These are phyloP conservation scores for Priceomyces haplophilus DNA, from an alignment of 805 yeast species.

Conservation along the genomic window DNA sequence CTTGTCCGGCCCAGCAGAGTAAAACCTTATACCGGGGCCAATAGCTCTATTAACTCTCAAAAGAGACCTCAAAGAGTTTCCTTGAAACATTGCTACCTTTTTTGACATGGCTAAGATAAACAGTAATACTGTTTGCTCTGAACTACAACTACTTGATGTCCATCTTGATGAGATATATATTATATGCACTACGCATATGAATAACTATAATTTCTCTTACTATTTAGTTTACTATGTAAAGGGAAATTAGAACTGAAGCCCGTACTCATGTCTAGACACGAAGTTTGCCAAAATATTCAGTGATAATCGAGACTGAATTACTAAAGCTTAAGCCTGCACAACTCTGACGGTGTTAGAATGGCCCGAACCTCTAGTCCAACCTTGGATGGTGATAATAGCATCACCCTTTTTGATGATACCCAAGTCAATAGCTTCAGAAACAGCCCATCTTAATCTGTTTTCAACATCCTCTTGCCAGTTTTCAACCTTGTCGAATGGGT, in stretches of 20 bases:
- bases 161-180: too few relatives aligned
- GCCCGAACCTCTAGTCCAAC: constrained; percentile 98
- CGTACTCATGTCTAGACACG: too few relatives aligned
- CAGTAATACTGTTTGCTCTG: background rate
- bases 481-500: constrained; percentile 58
- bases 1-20: constrained; percentile 9
- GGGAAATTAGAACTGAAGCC: too few relatives aligned
- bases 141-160: too few relatives aligned
- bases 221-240: too few relatives aligned
- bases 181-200: too few relatives aligned
- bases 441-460: constrained; percentile 89
- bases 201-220: too few relatives aligned
- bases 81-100: constrained; percentile 7
- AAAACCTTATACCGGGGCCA: constrained; percentile 3
- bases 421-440: constrained; percentile 80
- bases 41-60: constrained; percentile 2
- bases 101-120: background rate
- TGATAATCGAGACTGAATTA: too few relatives aligned
- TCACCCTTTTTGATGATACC: constrained; percentile 88
- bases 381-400: constrained; percentile 91
- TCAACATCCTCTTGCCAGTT: constrained; percentile 98
- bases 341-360: constrained; percentile 98
- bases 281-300: too few relatives aligned
- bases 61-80: constrained; percentile 5
- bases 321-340: constrained; percentile 56